Conservation (phyloP, 192 early-diverging fungal genomes). For the Bifiguratus adelaidae region DNA sequence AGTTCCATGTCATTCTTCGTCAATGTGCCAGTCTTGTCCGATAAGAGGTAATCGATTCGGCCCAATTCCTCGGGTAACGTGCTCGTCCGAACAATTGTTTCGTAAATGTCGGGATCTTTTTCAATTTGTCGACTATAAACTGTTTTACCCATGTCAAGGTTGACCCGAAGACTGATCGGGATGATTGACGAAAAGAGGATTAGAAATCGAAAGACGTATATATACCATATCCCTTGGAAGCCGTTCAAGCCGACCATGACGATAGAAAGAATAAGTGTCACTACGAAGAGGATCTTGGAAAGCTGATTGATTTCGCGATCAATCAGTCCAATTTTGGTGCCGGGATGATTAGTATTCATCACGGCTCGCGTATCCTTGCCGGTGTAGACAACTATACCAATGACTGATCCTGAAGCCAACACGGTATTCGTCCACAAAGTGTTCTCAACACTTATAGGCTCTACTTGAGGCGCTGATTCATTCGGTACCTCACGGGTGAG, state of each 20-base stretch:
- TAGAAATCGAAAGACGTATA: conserved; percentile 86
- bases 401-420: conserved; percentile 78
- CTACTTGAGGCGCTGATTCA: conserved; percentile 24
- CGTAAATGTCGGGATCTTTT: conserved; percentile 72
- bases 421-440: conserved; percentile 95
- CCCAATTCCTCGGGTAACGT: conserved; percentile 96
- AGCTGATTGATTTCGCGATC: conserved; percentile 87
- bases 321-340: conserved; percentile 83
- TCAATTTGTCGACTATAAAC: conserved; percentile 87
- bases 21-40: conserved; percentile 94
- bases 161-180: conserved; percentile 90
- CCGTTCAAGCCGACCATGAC: conserved; percentile 84
- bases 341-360: conserved; percentile 90
- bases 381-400: conserved; percentile 85
- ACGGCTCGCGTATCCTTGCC: conserved; percentile 90
- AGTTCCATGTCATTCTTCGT: conserved; percentile 97
- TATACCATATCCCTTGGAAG: conserved; percentile 84
- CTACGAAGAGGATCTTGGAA: conserved; percentile 85
- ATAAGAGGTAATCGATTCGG: conserved; percentile 82
- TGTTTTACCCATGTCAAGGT: conserved; percentile 94
- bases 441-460: conserved; percentile 79
- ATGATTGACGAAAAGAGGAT: conserved; percentile 95
- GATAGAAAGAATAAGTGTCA: conserved; percentile 73
- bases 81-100: conserved; percentile 84
- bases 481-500: conserved; percentile 28